These are phyloP conservation scores for Colletotrichum sublineola DNA, from an alignment of 2,329 filamentous ascomycete genomes.

Conservation along the genomic window DNA sequence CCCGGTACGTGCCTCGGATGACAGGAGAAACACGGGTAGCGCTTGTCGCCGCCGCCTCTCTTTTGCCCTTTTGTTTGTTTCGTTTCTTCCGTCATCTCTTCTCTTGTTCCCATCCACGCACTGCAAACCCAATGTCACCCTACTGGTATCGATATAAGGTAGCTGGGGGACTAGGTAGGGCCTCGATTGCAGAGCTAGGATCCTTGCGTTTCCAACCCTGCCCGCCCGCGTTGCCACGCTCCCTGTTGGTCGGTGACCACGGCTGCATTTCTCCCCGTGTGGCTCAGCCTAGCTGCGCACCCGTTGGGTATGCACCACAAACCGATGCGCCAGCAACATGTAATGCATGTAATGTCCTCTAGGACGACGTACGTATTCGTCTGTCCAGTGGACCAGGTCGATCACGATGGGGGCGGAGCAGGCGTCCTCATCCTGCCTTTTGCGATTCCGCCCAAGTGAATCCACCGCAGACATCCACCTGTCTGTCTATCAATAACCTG, in stretches of 20 bases:
- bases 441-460: neutral
- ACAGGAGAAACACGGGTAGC: neutral
- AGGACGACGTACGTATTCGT: neutral
- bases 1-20: neutral
- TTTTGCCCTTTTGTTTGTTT: neutral
- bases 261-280: slow-evolving; percentile 18
- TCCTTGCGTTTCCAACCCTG: slow-evolving; percentile 8
- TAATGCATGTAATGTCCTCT: too few relatives aligned
- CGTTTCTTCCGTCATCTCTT: neutral
- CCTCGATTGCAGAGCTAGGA: neutral
- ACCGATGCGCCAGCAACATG: neutral
- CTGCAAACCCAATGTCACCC: neutral
- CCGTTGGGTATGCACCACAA: neutral
- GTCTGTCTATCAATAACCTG: neutral
- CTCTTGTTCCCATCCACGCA: neutral
- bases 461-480: neutral
- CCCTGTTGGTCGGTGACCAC: neutral
- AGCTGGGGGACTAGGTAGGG: neutral
- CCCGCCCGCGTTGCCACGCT: neutral
- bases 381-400: neutral
- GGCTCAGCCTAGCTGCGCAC: slow-evolving; percentile 12
- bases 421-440: neutral
- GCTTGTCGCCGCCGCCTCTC: neutral
- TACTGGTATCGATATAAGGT: neutral
- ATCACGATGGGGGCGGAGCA: slow-evolving; percentile 4